A percentile compares a stretch with the other conserved stretches of the same genome.
These are phyloP conservation scores for Caryopteris hybrid DNA, from an alignment of 305 asterid species.

Conservation along the genomic window DNA sequence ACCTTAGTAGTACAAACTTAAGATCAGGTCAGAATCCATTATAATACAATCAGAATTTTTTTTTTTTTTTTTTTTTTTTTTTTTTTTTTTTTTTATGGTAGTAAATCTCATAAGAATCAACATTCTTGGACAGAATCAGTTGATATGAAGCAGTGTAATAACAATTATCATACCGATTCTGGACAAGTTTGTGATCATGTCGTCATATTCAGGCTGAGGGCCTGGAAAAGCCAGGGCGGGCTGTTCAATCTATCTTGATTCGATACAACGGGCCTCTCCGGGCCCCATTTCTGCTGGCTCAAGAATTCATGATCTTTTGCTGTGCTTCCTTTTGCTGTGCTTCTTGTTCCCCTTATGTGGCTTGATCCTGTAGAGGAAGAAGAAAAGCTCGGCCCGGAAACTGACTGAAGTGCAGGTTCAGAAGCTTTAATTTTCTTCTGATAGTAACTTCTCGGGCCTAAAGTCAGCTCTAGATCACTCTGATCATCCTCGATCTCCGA, in stretches of 20 bases:
- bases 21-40: too few relatives aligned
- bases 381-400: constrained; percentile 51
- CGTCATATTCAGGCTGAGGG: constrained; percentile 54
- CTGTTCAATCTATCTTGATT: constrained; percentile 49
- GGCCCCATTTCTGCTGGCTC: constrained; percentile 64
- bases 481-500: constrained; percentile 30
- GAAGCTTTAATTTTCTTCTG: constrained; percentile 27
- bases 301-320: constrained; percentile 13
- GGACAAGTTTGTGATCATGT: constrained; percentile 13
- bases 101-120: too few relatives aligned
- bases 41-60: constrained; percentile 3
- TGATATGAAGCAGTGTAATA: constrained; percentile 23
- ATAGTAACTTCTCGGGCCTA: constrained; percentile 48
- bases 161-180: constrained; percentile 12
- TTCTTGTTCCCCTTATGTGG: constrained; percentile 30
- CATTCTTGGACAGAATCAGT: too few relatives aligned
- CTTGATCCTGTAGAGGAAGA: constrained; percentile 56
- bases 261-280: constrained; percentile 21
- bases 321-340: constrained; percentile 8
- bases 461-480: constrained; percentile 66
- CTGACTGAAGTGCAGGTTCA: constrained; percentile 23
- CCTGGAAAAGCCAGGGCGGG: constrained; percentile 78
- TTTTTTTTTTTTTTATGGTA: too few relatives aligned
- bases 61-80: not conserved
- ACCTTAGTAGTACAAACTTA: too few relatives aligned